A percentile compares a stretch with the other conserved stretches of the same genome.
Conservation (phyloP, 352 stramenopile species). For the Aphanomyces invadans region DNA sequence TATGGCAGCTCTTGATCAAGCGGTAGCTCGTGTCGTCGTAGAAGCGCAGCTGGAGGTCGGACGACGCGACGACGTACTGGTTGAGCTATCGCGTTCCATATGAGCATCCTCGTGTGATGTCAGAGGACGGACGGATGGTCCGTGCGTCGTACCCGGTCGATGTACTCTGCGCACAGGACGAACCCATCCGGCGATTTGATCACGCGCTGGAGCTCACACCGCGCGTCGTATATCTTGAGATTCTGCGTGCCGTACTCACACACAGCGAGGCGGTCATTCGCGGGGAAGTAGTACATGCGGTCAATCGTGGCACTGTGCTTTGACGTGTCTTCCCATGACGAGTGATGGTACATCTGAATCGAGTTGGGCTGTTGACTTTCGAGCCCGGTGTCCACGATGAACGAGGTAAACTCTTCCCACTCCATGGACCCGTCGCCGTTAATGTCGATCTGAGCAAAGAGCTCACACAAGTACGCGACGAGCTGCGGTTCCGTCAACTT, state of each 20-base stretch:
- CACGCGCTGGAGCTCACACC: slow-evolving; percentile 54
- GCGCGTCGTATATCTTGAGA: slow-evolving; percentile 78
- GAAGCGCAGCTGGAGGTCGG: slow-evolving; percentile 74
- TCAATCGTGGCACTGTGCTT: slow-evolving; percentile 84
- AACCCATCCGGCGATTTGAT: slow-evolving; percentile 65
- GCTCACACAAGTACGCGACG: slow-evolving; percentile 77
- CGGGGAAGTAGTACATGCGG: slow-evolving; percentile 78
- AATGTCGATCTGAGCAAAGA: slow-evolving; percentile 88
- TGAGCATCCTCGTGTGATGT: too few relatives aligned
- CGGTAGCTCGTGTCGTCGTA: slow-evolving; percentile 69
- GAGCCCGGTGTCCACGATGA: slow-evolving; percentile 85
- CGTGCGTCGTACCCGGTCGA: slow-evolving; percentile 36
- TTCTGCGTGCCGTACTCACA: slow-evolving; percentile 65
- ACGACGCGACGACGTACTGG: slow-evolving; percentile 73
- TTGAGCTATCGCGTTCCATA: slow-evolving; percentile 39
- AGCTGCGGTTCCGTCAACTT: slow-evolving; percentile 66
- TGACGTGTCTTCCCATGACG: slow-evolving; percentile 68
- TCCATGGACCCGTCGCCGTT: slow-evolving; percentile 88
- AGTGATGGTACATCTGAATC: slow-evolving; percentile 79
- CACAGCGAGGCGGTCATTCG: slow-evolving; percentile 55
- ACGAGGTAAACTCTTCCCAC: slow-evolving; percentile 88
- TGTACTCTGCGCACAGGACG: slow-evolving; percentile 68
- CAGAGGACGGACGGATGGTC: neutral
- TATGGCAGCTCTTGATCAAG: slow-evolving; percentile 72
- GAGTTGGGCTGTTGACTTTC: slow-evolving; percentile 81